These are phyloP conservation scores for Apiospora hydei DNA, from an alignment of 2,329 filamentous ascomycete genomes.

Conservation along the genomic window DNA sequence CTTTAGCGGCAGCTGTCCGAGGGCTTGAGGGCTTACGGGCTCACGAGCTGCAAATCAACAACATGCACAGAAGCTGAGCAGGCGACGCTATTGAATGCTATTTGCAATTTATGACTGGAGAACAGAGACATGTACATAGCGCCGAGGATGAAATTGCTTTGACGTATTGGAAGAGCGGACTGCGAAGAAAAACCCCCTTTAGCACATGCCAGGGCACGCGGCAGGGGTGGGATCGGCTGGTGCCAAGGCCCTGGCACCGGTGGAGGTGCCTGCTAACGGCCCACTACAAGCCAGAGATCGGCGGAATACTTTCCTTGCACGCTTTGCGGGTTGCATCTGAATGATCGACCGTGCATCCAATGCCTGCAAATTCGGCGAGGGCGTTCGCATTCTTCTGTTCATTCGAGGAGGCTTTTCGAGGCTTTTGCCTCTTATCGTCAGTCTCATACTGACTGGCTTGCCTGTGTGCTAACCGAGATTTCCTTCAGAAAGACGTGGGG, in stretches of 20 bases:
- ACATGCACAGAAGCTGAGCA: neutral
- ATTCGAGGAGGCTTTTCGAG: neutral
- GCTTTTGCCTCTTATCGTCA: neutral
- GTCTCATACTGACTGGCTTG: neutral
- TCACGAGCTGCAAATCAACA: neutral
- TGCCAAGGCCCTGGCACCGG: neutral
- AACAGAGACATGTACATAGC: neutral
- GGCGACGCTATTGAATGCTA: neutral
- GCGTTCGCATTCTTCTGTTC: neutral
- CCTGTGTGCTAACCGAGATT: neutral
- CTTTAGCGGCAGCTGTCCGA: no score
- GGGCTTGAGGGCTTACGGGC: neutral
- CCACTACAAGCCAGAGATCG: neutral
- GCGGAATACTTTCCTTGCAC: neutral
- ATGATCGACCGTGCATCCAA: conserved; percentile 18
- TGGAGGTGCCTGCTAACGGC: neutral
- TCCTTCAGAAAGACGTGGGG: neutral
- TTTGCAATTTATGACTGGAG: neutral
- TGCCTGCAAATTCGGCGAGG: neutral
- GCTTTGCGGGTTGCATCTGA: conserved; percentile 1
- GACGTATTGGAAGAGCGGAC: neutral
- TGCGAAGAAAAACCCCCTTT: neutral
- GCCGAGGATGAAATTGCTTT: neutral
- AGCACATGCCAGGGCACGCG: neutral
- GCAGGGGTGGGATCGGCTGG: neutral